Evolutionary conservation across 371 early-diverging fungal genomes (phyloP), one percentile per base, ranked within the genome.

Genomic region (Mortierella sp.): DNA sequence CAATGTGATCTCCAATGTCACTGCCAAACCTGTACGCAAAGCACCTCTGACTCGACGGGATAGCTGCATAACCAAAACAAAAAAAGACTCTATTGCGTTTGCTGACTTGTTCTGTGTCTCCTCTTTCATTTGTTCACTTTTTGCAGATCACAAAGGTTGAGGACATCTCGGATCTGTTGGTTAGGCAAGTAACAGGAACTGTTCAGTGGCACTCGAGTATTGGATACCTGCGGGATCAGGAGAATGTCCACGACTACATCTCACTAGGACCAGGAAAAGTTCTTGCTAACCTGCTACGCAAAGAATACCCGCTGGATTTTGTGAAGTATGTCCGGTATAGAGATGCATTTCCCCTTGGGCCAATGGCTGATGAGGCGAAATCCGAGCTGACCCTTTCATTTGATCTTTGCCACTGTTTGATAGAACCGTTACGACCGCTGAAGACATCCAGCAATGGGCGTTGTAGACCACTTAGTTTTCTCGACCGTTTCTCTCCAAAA

Each of bases 161-260:
- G 23, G 89, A 90, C 16, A 93, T 95, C 41, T 87, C 90, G 24
- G 71, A 79, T n/a, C 72, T 92, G 39, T 79, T 98, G 41, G 87
- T 88, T 1, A 69, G 82, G 54, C 97, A 97, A 72, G 91, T 96
- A 7, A 92, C 91, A 50, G 82, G 86, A 4, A 91, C 97, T 0
- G 95, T 97, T 9, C 90, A 93, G 55, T 98, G 98, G 97, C 90
- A 92, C 39, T 86, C 90, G 47, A 91, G 92, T 54, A 89, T 96
- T 64, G 83, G 87, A 50, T 69, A 62, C 23, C 93, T 89, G 51
- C 91, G 93, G 52, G 92, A 92, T 59, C 64, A 78, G 38, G 90
- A 90, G 63, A 92, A 89, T 58, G 88, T 96, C 23, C 81, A 90
- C 47, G 91, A 93, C 60, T 98, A 92, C 84, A 82, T 95, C 50